phyloP scores from a whole-genome alignment of 345 rosid species.

The Hibiscus mutabilis region DNA sequence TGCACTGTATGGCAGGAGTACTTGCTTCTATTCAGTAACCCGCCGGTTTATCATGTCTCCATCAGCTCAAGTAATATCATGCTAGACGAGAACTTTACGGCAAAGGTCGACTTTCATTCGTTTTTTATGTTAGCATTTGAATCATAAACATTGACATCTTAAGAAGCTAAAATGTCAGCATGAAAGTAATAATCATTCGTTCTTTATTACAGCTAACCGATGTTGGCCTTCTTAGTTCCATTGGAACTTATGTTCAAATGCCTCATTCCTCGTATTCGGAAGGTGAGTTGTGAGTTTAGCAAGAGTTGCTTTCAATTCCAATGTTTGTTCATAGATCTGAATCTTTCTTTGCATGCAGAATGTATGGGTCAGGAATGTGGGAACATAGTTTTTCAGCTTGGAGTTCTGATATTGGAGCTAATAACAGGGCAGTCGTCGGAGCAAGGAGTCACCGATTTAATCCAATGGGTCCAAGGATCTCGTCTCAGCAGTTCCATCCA shows the following conservation, averaged over 20 bases:
- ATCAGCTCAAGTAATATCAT: conserved; percentile 75
- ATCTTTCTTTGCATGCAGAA: conserved; percentile 22
- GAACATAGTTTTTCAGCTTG: conserved; percentile 71
- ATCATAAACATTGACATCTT: not conserved
- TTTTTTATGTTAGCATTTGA: not conserved
- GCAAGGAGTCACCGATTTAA: conserved; percentile 44
- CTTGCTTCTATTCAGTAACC: conserved; percentile 66
- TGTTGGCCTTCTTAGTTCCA: conserved; percentile 42
- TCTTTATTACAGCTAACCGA: conserved; percentile 50
- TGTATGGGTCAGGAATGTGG: conserved; percentile 34
- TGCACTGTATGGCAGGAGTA: conserved; percentile 54
- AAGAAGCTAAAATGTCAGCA: not conserved
- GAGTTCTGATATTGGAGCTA: conserved; percentile 76
- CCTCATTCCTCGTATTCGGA: conserved; percentile 33
- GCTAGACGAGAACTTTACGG: conserved; percentile 78
- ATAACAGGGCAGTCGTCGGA: conserved; percentile 88
- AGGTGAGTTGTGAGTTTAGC: conserved; percentile 31
- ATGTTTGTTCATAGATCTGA: not conserved
- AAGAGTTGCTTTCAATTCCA: not conserved
- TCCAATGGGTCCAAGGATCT: conserved; percentile 80
- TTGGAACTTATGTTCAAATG: conserved; percentile 21
- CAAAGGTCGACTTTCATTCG: conserved; percentile 43
- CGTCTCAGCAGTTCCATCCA: conserved; percentile 54
- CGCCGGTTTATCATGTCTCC: conserved; percentile 59
- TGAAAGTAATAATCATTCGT: not conserved